Percentiles rank a stretch among this genome's conserved stretches.
Evolutionary conservation across 805 yeast genomes (phyloP).

Genomic region (Wickerhamiella lipophila): DNA sequence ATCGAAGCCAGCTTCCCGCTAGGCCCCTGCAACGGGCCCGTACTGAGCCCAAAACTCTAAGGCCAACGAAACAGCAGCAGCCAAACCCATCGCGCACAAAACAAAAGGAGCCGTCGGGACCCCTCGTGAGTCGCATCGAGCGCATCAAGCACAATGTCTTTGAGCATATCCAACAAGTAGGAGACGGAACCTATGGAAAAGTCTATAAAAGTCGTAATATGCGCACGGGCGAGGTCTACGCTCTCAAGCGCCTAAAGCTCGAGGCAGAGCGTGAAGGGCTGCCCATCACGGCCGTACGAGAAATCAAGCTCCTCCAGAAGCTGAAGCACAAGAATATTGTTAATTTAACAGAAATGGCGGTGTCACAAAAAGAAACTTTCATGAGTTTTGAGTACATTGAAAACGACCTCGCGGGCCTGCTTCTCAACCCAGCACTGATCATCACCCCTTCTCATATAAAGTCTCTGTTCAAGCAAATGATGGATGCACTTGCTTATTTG

Average conservation of each 20-base stretch:
- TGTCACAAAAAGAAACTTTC: slow-evolving; percentile 55
- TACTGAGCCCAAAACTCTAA: slow-evolving; percentile 1
- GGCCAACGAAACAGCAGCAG: slow-evolving; percentile 1
- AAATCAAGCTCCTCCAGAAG: slow-evolving; percentile 71
- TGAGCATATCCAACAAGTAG: slow-evolving; percentile 74
- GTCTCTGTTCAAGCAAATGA: slow-evolving; percentile 61
- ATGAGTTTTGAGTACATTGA: slow-evolving; percentile 92
- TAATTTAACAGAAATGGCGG: slow-evolving; percentile 78
- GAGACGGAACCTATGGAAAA: slow-evolving; percentile 98
- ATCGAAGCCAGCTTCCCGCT: neutral
- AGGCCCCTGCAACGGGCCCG: slow-evolving; percentile 5
- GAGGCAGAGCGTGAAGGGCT: slow-evolving; percentile 89
- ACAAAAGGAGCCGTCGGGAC: neutral
- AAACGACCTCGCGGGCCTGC: slow-evolving; percentile 81
- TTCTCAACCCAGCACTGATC: slow-evolving; percentile 58
- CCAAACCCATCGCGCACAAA: neutral
- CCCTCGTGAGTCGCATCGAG: slow-evolving; percentile 1
- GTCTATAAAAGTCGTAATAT: slow-evolving; percentile 77
- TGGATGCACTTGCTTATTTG: slow-evolving; percentile 68
- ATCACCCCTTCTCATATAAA: slow-evolving; percentile 61
- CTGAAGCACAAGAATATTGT: slow-evolving; percentile 74
- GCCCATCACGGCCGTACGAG: slow-evolving; percentile 91
- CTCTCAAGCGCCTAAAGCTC: slow-evolving; percentile 69
- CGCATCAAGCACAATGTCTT: slow-evolving; percentile 29
- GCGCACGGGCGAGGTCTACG: slow-evolving; percentile 60